Conservation (phyloP, 345 rosid genomes). For the Rhizophora mangle region DNA sequence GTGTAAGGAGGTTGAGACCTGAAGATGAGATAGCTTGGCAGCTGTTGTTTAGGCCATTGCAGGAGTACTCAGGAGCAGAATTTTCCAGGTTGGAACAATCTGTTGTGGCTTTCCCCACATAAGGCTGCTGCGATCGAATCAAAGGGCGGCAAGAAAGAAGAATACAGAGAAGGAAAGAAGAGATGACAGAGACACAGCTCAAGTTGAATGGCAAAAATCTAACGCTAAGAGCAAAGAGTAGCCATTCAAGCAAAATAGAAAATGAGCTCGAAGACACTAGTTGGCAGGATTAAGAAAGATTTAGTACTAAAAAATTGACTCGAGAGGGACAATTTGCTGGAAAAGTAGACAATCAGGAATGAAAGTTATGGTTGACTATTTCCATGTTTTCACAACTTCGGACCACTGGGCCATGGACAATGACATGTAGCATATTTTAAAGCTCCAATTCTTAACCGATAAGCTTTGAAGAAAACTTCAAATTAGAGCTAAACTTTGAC, state of each 20-base stretch:
- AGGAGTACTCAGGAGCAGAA: constrained; percentile 61
- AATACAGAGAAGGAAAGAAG: constrained; percentile 9
- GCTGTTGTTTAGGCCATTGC: constrained; percentile 55
- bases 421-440: too few species aligned
- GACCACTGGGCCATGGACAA: too few species aligned
- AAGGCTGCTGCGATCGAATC: constrained; percentile 64
- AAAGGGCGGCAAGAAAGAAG: constrained; percentile 21
- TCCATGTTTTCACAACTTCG: too few species aligned
- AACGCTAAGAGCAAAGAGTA: background rate
- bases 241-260: background rate
- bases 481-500: too few species aligned
- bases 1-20: constrained; percentile 51
- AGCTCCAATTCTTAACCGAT: too few species aligned
- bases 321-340: too few species aligned
- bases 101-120: constrained; percentile 42
- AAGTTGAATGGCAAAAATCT: constrained; percentile 13
- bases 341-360: too few species aligned
- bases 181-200: constrained; percentile 22
- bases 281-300: too few species aligned
- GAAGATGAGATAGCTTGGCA: constrained; percentile 62
- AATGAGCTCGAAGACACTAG: background rate
- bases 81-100: constrained; percentile 32
- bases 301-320: too few species aligned
- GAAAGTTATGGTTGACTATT: too few species aligned
- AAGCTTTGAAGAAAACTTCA: too few species aligned